Base-by-base conservation (phyloP, 192 early-diverging fungal species). In the Coemansia nantahalensis region DNA sequence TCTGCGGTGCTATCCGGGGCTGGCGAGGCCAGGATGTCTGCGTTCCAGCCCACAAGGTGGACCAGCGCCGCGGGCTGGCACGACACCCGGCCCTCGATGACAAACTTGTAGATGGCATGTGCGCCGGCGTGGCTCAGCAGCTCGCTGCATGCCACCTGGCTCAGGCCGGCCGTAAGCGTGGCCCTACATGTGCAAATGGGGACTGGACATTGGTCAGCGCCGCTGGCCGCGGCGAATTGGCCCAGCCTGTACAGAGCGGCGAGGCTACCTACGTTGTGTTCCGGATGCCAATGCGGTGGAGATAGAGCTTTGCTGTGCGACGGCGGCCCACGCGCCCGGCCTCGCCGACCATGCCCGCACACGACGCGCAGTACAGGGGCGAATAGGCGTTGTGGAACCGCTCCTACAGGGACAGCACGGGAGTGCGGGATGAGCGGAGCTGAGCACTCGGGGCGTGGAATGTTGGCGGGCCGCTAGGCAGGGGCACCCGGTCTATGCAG, bases 61-160 rank as follows among this genome's bases (percentile, higher is more conserved):
- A 77, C 43, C 30, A 77, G 61, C 1, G 37, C 45, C 6, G 41
- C 56, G 1, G 73, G 73, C 33, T 35, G 56, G 33, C 73, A 68
- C 6, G 54, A 48, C 26, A 55, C 48, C 15, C 62, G 62, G 18
- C 60, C 66, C 30, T 77, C 73, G 13, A 77, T 28, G 31, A 65
- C 62, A 56, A 61, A 77, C 35, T 68, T 64, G 49, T 77, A 77
- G 11, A 77, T 54, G 1, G 73, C 73, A 44, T 77, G 73, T 0
- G 73, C 73, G 13, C 65, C 51, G n/a, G 57, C 56, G 35, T 77
- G 73, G 39, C 52, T 53, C 19, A 77, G 28, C 8, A 77, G 49
- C 46, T 77, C 73, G 15, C 62, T 56, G 41, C 65, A 57, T 22
- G 65, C 53, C 0, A 45, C 52, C 22, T 68, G 61, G 24, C 49